A percentile compares a stretch with the other conserved stretches of the same genome.
These are phyloP conservation scores for Serpula lacrymans DNA, from an alignment of 768 basidiomycete genomes.

Conservation along the genomic window DNA sequence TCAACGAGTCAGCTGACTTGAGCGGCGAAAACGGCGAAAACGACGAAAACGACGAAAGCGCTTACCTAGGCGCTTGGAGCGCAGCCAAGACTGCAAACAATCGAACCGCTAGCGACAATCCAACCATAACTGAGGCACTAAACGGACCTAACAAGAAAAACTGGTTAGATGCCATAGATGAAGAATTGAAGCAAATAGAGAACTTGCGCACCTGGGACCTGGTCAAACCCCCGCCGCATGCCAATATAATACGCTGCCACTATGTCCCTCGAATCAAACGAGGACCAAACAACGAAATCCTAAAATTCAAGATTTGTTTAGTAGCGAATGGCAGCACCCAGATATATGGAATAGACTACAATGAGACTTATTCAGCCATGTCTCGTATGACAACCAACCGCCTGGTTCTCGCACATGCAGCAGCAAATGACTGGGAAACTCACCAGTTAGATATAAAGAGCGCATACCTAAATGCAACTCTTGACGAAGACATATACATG, in stretches of 20 bases:
- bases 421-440: conserved; percentile 28
- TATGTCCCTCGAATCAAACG: conserved; percentile 28
- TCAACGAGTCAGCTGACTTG: too few species aligned
- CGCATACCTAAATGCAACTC: conserved; percentile 36
- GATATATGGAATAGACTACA: conserved; percentile 23
- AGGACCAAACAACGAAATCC: too few species aligned
- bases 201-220: conserved; percentile 22
- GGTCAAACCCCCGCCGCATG: conserved; percentile 14
- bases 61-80: too few species aligned
- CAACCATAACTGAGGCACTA: too few species aligned
- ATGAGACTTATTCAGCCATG: conserved; percentile 28
- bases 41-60: too few species aligned
- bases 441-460: conserved; percentile 40
- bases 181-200: conserved; percentile 1
- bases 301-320: conserved; percentile 20
- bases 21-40: too few species aligned
- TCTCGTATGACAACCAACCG: conserved; percentile 17
- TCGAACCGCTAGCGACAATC: too few species aligned
- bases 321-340: conserved; percentile 32
- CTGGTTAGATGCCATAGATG: conserved; percentile 5
- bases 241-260: conserved; percentile 18
- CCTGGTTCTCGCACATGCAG: conserved; percentile 29
- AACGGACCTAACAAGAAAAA: not conserved
- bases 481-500: conserved; percentile 40
- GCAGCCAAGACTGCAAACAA: too few species aligned